Evolutionary conservation across 495 filamentous ascomycete species (phyloP).

Genomic region (Neurospora hispaniola): DNA sequence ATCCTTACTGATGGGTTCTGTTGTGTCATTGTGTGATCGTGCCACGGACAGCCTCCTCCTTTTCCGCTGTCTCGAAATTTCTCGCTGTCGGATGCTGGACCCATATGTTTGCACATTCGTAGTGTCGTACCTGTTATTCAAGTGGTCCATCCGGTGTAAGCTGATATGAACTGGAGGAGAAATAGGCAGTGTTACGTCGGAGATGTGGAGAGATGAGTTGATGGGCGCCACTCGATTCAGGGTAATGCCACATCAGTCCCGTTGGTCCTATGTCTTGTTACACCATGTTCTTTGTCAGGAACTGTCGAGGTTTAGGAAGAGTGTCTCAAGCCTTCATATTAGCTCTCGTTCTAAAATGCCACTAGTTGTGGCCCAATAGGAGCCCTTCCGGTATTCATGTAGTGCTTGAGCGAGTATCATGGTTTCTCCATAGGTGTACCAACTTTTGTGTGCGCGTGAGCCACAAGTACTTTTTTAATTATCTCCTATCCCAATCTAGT

Average conservation of each 20-base stretch:
- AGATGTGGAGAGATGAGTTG: not conserved
- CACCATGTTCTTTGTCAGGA: not conserved
- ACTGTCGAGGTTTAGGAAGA: not conserved
- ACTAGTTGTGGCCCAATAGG: not conserved
- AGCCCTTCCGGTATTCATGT: not conserved
- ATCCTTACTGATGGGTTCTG: not conserved
- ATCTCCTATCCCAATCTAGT: not conserved
- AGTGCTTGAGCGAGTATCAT: not conserved
- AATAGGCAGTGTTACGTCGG: not conserved
- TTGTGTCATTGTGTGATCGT: not conserved
- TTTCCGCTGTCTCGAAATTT: not conserved
- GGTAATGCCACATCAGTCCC: not conserved
- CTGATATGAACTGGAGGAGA: not conserved
- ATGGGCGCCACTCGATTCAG: not conserved
- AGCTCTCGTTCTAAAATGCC: not conserved
- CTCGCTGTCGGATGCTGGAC: not conserved
- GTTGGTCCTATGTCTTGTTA: not conserved
- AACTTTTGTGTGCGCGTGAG: not conserved
- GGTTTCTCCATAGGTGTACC: not conserved
- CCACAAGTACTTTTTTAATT: not conserved
- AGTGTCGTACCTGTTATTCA: not conserved
- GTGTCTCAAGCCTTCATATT: not conserved
- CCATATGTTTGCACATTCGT: not conserved
- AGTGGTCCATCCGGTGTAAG: not conserved
- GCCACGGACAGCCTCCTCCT: not conserved